Conservation (phyloP, 1,139 yeast genomes). For the Eremothecium sinecaudum region DNA sequence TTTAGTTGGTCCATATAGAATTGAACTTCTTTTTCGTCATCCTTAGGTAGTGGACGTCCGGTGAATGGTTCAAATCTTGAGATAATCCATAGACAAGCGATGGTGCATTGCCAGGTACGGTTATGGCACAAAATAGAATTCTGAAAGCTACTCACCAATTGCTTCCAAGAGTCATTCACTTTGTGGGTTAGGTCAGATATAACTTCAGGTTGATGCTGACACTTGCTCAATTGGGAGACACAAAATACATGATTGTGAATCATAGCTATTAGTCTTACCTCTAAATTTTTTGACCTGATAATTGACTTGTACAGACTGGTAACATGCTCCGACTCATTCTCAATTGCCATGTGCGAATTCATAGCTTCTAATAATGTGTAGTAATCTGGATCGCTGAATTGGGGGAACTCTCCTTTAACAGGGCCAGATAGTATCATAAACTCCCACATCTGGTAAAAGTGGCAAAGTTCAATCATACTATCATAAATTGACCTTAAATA, state of each 20-base stretch:
- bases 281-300: slow-evolving; percentile 1
- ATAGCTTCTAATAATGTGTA: slow-evolving; percentile 11
- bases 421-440: slow-evolving; percentile 8
- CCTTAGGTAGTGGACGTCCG: slow-evolving; percentile 21
- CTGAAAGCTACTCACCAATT: slow-evolving; percentile 12
- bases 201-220: slow-evolving; percentile 7
- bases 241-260: slow-evolving; percentile 18
- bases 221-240: slow-evolving; percentile 14
- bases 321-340: slow-evolving; percentile 6
- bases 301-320: slow-evolving; percentile 7
- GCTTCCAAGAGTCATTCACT: slow-evolving; percentile 18
- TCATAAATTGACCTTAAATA: slow-evolving; percentile 14
- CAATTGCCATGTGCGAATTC: slow-evolving; percentile 9
- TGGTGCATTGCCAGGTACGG: slow-evolving; percentile 24
- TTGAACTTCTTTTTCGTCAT: slow-evolving; percentile 13
- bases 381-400: slow-evolving; percentile 2
- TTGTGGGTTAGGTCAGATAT: background rate
- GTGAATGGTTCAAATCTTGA: slow-evolving; percentile 28
- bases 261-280: slow-evolving; percentile 20
- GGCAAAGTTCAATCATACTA: slow-evolving; percentile 13
- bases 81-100: slow-evolving; percentile 24
- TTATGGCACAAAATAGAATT: slow-evolving; percentile 15
- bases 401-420: background rate
- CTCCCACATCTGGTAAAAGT: slow-evolving; percentile 24
- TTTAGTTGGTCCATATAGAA: slow-evolving; percentile 16